phyloP scores from a whole-genome alignment of 1,139 yeast genomes.

The Geotrichum fermentans region DNA sequence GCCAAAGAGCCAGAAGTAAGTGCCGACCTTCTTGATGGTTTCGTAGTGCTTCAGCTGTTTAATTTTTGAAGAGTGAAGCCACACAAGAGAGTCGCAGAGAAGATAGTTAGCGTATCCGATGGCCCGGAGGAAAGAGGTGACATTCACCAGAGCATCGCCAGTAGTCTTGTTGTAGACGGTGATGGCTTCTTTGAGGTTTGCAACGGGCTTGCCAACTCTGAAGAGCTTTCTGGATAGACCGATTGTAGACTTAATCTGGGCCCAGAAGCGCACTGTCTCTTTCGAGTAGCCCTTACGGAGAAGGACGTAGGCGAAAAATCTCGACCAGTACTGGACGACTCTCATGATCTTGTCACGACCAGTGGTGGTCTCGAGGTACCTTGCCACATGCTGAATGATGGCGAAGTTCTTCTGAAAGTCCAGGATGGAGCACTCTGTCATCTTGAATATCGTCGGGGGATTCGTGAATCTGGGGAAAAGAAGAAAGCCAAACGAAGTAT shows the following conservation, averaged over 20 bases:
- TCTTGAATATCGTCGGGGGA: not conserved
- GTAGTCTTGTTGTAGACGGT: conserved; percentile 68
- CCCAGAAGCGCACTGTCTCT: conserved; percentile 49
- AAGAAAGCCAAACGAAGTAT: not conserved
- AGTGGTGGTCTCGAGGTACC: conserved; percentile 59
- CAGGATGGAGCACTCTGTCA: not conserved
- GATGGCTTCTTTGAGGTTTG: conserved; percentile 68
- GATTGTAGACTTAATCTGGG: conserved; percentile 52
- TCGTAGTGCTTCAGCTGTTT: conserved; percentile 35
- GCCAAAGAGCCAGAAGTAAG: conserved; percentile 76
- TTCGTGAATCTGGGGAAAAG: not conserved
- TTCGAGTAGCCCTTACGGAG: conserved; percentile 56
- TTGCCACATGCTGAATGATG: conserved; percentile 55
- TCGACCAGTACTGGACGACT: conserved; percentile 71
- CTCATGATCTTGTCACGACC: conserved; percentile 80
- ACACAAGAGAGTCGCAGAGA: conserved; percentile 64
- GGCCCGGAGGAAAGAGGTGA: conserved; percentile 60
- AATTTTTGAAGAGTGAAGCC: conserved; percentile 50
- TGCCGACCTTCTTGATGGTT: conserved; percentile 31
- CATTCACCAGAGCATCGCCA: conserved; percentile 56
- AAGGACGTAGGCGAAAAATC: conserved; percentile 64
- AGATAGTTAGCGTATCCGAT: conserved; percentile 72
- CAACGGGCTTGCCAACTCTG: conserved; percentile 79
- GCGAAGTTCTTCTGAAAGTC: conserved; percentile 32
- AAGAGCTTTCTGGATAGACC: conserved; percentile 76